These are phyloP conservation scores for Aspergillus quadrilineatus DNA, from an alignment of 2,329 filamentous ascomycete species.

Conservation along the genomic window DNA sequence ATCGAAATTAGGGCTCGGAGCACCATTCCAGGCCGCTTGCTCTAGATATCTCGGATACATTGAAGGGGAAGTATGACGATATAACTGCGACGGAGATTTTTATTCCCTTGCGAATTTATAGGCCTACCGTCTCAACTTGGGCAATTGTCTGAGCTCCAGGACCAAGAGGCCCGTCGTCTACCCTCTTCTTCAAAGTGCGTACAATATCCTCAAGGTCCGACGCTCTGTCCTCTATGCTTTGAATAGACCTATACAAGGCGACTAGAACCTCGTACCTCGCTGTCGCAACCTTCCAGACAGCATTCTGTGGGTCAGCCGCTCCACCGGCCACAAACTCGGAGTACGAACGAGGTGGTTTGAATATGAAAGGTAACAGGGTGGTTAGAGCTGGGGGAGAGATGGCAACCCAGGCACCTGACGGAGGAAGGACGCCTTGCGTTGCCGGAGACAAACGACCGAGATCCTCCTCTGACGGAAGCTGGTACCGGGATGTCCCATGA, in stretches of 20 bases:
- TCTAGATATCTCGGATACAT: neutral
- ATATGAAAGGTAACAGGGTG: conserved; percentile 55
- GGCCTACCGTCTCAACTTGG: conserved; percentile 38
- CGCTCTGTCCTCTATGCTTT: conserved; percentile 32
- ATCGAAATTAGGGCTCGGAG: conserved; percentile 16
- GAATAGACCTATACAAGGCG: conserved; percentile 48
- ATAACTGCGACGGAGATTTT: neutral
- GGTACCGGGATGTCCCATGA: conserved; percentile 28
- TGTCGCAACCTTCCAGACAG: conserved; percentile 57
- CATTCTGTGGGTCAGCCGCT: conserved; percentile 56
- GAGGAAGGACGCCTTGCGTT: conserved; percentile 37
- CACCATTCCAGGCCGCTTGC: neutral
- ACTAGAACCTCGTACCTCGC: conserved; percentile 59
- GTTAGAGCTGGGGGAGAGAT: conserved; percentile 53
- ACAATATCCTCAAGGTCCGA: conserved; percentile 43
- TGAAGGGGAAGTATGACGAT: neutral
- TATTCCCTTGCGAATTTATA: conserved; percentile 22
- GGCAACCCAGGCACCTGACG: conserved; percentile 52
- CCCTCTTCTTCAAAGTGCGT: conserved; percentile 39
- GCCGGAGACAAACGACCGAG: conserved; percentile 39
- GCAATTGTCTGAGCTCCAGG: conserved; percentile 31
- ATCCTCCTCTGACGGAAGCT: conserved; percentile 42
- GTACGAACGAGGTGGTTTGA: conserved; percentile 57
- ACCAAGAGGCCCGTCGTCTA: conserved; percentile 45
- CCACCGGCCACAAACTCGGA: conserved; percentile 59